A percentile compares a stretch with the other conserved stretches of the same genome.
phyloP scores from a whole-genome alignment of 768 basidiomycete genomes.

The Amanita muscaria region DNA sequence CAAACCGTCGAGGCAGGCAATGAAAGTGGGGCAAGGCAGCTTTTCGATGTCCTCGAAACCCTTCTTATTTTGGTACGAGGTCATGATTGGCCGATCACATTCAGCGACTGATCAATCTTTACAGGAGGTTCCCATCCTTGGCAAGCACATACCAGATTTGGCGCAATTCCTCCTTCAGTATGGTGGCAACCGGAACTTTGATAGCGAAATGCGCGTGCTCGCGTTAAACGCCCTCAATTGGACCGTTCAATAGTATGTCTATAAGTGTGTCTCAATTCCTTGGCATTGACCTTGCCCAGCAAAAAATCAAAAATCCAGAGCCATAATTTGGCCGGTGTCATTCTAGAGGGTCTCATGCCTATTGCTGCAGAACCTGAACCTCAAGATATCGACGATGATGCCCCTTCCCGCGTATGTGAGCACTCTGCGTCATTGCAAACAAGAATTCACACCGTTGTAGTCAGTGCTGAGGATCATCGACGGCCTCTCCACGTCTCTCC shows the following conservation, averaged over 20 bases:
- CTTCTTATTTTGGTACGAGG: conserved; percentile 77
- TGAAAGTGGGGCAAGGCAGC: conserved; percentile 74
- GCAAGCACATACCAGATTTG: conserved; percentile 80
- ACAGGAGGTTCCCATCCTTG: conserved; percentile 89
- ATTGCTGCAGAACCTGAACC: conserved; percentile 92
- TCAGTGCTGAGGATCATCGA: conserved; percentile 94
- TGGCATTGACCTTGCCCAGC: conserved; percentile 31
- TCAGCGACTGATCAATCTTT: conserved; percentile 7
- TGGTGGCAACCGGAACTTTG: conserved; percentile 70
- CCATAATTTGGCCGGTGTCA: conserved; percentile 72
- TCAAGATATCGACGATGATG: conserved; percentile 88
- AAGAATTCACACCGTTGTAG: conserved; percentile 25
- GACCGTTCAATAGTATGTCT: conserved; percentile 83
- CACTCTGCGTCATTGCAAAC: neutral
- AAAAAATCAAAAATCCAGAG: conserved; percentile 95
- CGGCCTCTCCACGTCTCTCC: conserved; percentile 82
- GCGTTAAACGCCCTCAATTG: conserved; percentile 91
- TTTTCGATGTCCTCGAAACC: conserved; percentile 95
- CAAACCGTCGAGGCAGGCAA: conserved; percentile 74
- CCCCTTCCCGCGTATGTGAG: conserved; percentile 73
- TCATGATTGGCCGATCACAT: neutral
- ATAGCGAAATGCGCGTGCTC: conserved; percentile 77
- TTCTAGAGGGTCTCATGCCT: conserved; percentile 88
- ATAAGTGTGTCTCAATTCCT: neutral
- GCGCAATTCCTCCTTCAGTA: conserved; percentile 82